Evolutionary conservation across 2,329 filamentous ascomycete species (phyloP).

Genomic region (Xylariaceae sp.): DNA sequence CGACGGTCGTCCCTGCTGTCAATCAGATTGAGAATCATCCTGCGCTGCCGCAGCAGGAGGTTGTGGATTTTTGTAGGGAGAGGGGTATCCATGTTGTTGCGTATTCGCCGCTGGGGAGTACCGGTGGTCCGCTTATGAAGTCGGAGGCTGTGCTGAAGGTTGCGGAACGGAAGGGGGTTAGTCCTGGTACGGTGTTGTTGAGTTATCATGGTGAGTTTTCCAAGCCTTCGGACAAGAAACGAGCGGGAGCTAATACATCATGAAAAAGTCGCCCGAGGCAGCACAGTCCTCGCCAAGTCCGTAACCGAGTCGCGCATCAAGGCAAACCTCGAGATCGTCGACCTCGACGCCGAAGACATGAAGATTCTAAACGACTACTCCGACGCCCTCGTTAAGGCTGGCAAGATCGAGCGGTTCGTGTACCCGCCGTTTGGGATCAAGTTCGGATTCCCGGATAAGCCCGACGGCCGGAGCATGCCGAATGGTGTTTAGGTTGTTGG

Average conservation of each 20-base stretch:
- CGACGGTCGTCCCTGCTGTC: constrained; percentile 55
- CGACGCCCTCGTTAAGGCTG: constrained; percentile 42
- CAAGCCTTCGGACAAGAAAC: too few relatives aligned
- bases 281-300: constrained; percentile 68
- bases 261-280: constrained; percentile 57
- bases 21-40: constrained; percentile 75
- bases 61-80: constrained; percentile 61
- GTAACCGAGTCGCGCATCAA: constrained; percentile 63
- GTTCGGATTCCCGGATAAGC: constrained; percentile 69
- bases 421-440: constrained; percentile 64
- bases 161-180: constrained; percentile 57
- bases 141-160: constrained; percentile 59
- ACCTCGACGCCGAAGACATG: constrained; percentile 59
- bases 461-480: constrained; percentile 28
- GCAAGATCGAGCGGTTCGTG: constrained; percentile 56
- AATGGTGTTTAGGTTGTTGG: constrained; percentile 21
- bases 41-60: constrained; percentile 64
- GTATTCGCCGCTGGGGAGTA: constrained; percentile 63
- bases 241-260: too few relatives aligned
- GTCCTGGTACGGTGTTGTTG: constrained; percentile 59
- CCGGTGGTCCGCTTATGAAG: constrained; percentile 58
- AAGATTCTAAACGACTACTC: constrained; percentile 52
- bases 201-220: constrained; percentile 73
- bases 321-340: constrained; percentile 62
- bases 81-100: constrained; percentile 69